Percentiles rank a stretch among this genome's conserved stretches.
These are phyloP conservation scores for Podochytrium sp. DNA, from an alignment of 192 early-diverging fungal genomes.

Conservation along the genomic window DNA sequence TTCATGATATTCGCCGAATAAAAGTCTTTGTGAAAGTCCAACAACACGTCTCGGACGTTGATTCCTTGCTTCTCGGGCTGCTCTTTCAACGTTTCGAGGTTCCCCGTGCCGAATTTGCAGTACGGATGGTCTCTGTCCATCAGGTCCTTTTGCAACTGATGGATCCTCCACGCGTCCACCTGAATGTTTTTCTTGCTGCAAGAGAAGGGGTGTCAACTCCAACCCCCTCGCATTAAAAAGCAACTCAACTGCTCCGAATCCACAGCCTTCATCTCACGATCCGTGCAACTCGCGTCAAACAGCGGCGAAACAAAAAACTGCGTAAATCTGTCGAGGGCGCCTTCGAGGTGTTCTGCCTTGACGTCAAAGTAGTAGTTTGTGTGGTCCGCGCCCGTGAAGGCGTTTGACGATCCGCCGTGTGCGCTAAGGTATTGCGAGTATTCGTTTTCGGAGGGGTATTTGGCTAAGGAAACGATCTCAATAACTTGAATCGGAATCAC, in stretches of 20 bases:
- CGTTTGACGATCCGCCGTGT: constrained; percentile 81
- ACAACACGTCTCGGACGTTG: constrained; percentile 79
- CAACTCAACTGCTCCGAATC: constrained; percentile 89
- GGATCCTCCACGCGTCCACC: constrained; percentile 85
- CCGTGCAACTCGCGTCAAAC: constrained; percentile 85
- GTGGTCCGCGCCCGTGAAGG: constrained; percentile 75
- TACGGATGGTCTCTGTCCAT: constrained; percentile 80
- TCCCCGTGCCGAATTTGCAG: constrained; percentile 91
- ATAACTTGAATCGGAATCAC: constrained; percentile 30
- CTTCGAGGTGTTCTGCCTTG: constrained; percentile 62
- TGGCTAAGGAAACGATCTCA: not conserved
- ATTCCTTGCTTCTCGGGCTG: constrained; percentile 67
- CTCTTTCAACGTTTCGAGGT: constrained; percentile 79
- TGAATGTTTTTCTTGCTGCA: constrained; percentile 96
- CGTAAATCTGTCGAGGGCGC: constrained; percentile 56
- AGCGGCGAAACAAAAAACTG: constrained; percentile 94
- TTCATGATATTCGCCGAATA: constrained; percentile 96
- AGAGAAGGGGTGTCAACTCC: constrained; percentile 50
- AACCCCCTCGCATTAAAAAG: too few species aligned
- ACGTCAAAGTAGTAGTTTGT: constrained; percentile 89
- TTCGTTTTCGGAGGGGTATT: constrained; percentile 82
- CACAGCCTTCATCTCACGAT: constrained; percentile 91
- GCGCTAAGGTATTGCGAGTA: constrained; percentile 71
- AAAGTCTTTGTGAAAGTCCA: constrained; percentile 87
- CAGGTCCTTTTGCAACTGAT: constrained; percentile 85